Evolutionary conservation across 1,139 yeast species (phyloP).

Genomic region (Pichia sp.): DNA sequence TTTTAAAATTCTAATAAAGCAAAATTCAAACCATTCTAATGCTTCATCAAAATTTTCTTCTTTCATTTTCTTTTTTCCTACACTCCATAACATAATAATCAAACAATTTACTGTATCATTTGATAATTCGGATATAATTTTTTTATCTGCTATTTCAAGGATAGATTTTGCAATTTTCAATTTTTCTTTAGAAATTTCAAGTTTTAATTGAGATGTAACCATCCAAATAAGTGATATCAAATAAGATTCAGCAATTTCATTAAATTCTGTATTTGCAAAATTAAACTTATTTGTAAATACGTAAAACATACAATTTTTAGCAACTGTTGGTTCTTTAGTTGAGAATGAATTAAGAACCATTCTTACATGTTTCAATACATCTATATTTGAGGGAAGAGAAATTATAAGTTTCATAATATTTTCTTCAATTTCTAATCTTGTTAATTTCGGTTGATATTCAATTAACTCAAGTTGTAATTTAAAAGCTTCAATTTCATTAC

Average conservation of each 20-base stretch:
- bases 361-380: constrained; percentile 17
- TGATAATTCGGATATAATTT: constrained; percentile 22
- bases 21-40: constrained; percentile 28
- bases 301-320: constrained; percentile 29
- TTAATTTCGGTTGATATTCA: constrained; percentile 7
- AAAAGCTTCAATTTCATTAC: constrained; percentile 22
- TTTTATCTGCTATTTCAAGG: constrained; percentile 26
- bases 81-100: constrained; percentile 32
- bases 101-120: constrained; percentile 25
- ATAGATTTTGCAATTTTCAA: constrained; percentile 15
- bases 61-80: constrained; percentile 26
- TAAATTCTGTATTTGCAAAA: constrained; percentile 14
- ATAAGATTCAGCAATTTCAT: constrained; percentile 16
- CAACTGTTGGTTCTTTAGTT: constrained; percentile 20
- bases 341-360: constrained; percentile 20
- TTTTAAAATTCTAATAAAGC: constrained; percentile 25
- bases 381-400: constrained; percentile 15
- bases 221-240: constrained; percentile 22
- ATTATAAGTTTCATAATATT: constrained; percentile 29
- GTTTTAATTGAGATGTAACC: constrained; percentile 21
- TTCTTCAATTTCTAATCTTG: constrained; percentile 18
- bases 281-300: constrained; percentile 25
- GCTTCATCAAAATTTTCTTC: constrained; percentile 18
- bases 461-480: constrained; percentile 22
- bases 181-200: constrained; percentile 14